phyloP scores from a whole-genome alignment of 495 filamentous ascomycete genomes.

The Penicillium antarcticum region DNA sequence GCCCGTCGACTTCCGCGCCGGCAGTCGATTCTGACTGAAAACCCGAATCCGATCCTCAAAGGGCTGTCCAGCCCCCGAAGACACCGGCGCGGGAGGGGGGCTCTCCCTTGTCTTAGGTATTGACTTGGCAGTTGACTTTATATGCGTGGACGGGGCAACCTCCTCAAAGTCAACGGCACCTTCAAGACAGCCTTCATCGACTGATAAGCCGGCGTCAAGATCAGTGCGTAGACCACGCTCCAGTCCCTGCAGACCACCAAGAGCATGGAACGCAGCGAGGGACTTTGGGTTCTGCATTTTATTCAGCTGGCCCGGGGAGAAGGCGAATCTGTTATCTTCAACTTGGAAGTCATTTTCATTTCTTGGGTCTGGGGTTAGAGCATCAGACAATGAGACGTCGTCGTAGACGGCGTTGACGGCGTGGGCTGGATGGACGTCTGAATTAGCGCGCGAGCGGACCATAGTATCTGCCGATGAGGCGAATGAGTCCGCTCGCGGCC shows the following conservation, averaged over 20 bases:
- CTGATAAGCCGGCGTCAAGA: conserved; percentile 59
- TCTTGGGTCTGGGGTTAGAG: conserved; percentile 64
- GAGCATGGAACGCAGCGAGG: conserved; percentile 62
- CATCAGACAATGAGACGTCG: conserved; percentile 46
- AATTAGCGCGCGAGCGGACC: conserved; percentile 41
- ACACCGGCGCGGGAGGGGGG: conserved; percentile 4
- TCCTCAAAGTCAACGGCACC: conserved; percentile 60
- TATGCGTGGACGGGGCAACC: conserved; percentile 38
- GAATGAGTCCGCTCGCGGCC: conserved; percentile 45
- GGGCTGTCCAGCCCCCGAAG: conserved; percentile 19
- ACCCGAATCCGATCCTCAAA: conserved; percentile 69
- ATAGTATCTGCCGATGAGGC: conserved; percentile 40
- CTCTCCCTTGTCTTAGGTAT: neutral
- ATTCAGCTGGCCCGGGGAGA: conserved; percentile 65
- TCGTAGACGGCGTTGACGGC: conserved; percentile 35
- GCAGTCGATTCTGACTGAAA: conserved; percentile 70
- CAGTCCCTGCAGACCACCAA: conserved; percentile 65
- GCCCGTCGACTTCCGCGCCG: conserved; percentile 68
- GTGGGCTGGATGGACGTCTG: conserved; percentile 28
- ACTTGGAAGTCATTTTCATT: conserved; percentile 63
- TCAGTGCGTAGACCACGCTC: conserved; percentile 67
- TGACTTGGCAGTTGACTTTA: conserved; percentile 13
- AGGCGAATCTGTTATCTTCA: conserved; percentile 67
- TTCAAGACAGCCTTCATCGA: conserved; percentile 59
- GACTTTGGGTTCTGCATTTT: conserved; percentile 77